Evolutionary conservation across 805 yeast species (phyloP).

Genomic region (Starmera dryadoides): DNA sequence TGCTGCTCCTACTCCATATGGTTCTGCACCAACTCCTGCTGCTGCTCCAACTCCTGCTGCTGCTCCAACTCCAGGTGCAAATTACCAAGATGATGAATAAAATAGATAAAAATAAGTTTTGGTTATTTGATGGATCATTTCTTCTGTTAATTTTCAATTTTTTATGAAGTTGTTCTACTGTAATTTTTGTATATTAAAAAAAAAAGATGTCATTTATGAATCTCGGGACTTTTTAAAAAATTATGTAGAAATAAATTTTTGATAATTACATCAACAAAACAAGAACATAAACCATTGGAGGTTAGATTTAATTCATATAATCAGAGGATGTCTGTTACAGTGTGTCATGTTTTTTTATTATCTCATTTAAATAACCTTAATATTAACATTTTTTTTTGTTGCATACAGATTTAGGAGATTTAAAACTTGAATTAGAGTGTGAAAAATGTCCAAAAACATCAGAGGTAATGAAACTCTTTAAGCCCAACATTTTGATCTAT

Average conservation of each 20-base stretch:
- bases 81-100: conserved; percentile 1
- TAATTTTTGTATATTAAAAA: too few species aligned
- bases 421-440: conserved; percentile 32
- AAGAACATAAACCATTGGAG: too few species aligned
- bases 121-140: too few species aligned
- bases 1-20: conserved; percentile 18
- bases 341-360: conserved; percentile 1
- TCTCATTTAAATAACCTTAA: neutral
- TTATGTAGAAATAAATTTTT: too few species aligned
- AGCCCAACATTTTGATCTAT: conserved; percentile 1
- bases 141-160: too few species aligned
- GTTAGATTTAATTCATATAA: too few species aligned
- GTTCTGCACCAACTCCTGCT: conserved; percentile 10
- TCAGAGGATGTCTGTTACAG: conserved; percentile 15
- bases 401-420: conserved; percentile 30
- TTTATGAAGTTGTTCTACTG: too few species aligned
- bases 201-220: too few species aligned
- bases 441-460: conserved; percentile 31
- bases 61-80: conserved; percentile 7
- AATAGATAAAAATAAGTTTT: too few species aligned
- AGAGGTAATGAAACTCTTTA: conserved; percentile 21
- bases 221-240: too few species aligned
- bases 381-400: conserved; percentile 15
- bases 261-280: too few species aligned
- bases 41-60: conserved; percentile 1